Evolutionary conservation across 352 stramenopile genomes (phyloP).

Genomic region (Phytophthora hybrid): DNA sequence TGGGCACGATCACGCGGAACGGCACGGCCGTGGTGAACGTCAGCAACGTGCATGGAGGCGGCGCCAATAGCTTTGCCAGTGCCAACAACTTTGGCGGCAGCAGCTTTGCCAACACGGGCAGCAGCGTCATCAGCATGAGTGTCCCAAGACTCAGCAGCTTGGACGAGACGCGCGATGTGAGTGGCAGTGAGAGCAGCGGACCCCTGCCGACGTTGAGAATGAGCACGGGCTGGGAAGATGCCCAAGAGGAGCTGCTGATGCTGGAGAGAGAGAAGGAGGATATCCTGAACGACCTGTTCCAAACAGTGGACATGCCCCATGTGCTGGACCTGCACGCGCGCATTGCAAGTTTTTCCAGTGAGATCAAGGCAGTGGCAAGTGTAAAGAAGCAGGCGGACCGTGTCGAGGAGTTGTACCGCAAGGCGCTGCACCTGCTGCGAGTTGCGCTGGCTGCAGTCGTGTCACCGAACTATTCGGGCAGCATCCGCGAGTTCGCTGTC

Average conservation of each 20-base stretch:
- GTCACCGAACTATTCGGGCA: slow-evolving; percentile 72
- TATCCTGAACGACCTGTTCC: slow-evolving; percentile 71
- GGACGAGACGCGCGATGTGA: slow-evolving; percentile 43
- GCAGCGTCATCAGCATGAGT: slow-evolving; percentile 35
- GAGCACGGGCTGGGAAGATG: slow-evolving; percentile 51
- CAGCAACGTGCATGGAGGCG: slow-evolving; percentile 41
- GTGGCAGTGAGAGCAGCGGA: slow-evolving; percentile 46
- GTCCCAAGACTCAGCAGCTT: slow-evolving; percentile 27
- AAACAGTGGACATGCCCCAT: slow-evolving; percentile 62
- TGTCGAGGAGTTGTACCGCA: slow-evolving; percentile 74
- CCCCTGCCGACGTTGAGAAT: slow-evolving; percentile 30
- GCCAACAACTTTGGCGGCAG: slow-evolving; percentile 20
- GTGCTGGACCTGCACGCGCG: slow-evolving; percentile 77
- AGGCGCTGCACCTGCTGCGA: slow-evolving; percentile 78
- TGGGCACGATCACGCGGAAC: slow-evolving; percentile 50
- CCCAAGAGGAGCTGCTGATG: slow-evolving; percentile 66
- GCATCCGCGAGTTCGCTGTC: slow-evolving; percentile 80
- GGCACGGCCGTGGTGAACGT: slow-evolving; percentile 46
- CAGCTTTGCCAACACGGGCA: slow-evolving; percentile 34
- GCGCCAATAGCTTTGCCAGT: slow-evolving; percentile 4
- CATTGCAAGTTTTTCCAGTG: slow-evolving; percentile 76
- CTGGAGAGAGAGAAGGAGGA: slow-evolving; percentile 81
- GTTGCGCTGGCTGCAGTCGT: slow-evolving; percentile 77
- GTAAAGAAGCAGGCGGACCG: slow-evolving; percentile 83
- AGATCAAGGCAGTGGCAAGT: slow-evolving; percentile 81